Evolutionary conservation across 2,329 filamentous ascomycete species (phyloP).

Genomic region (Septoria linicola): DNA sequence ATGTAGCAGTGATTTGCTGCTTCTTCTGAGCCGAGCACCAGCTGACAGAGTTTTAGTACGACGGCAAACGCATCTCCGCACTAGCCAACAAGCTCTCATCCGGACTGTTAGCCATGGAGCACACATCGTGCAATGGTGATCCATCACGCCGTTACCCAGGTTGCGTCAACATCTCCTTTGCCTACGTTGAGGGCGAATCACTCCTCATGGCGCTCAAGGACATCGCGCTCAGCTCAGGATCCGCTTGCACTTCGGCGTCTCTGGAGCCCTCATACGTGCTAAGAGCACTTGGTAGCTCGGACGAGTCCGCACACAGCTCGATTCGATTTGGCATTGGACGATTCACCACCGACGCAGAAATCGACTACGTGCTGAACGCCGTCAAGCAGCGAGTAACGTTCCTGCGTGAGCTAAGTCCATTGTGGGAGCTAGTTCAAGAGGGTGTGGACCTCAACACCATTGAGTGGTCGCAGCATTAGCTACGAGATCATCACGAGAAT

Average conservation of each 20-base stretch:
- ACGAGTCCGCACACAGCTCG: constrained; percentile 96
- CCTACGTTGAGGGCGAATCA: constrained; percentile 96
- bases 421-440: constrained; percentile 98
- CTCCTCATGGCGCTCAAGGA: constrained; percentile 98
- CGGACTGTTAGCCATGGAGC: constrained; percentile 83
- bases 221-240: constrained; percentile 93
- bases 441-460: constrained; percentile 94
- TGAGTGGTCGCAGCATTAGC: constrained; percentile 86
- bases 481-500: background rate
- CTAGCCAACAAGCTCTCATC: constrained; percentile 82
- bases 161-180: constrained; percentile 97
- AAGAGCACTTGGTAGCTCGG: constrained; percentile 88
- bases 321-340: constrained; percentile 97
- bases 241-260: constrained; percentile 94
- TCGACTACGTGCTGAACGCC: constrained; percentile 95
- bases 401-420: constrained; percentile 86
- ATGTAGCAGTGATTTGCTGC: constrained; percentile 65
- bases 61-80: constrained; percentile 75
- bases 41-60: constrained; percentile 64
- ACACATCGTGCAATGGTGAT: constrained; percentile 89
- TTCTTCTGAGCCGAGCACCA: background rate
- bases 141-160: constrained; percentile 83
- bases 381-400: constrained; percentile 89
- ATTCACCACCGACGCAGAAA: constrained; percentile 92
- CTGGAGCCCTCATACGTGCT: constrained; percentile 96